Conservation (phyloP, 75 land plant genomes). For the Adiantum capillusveneris region DNA sequence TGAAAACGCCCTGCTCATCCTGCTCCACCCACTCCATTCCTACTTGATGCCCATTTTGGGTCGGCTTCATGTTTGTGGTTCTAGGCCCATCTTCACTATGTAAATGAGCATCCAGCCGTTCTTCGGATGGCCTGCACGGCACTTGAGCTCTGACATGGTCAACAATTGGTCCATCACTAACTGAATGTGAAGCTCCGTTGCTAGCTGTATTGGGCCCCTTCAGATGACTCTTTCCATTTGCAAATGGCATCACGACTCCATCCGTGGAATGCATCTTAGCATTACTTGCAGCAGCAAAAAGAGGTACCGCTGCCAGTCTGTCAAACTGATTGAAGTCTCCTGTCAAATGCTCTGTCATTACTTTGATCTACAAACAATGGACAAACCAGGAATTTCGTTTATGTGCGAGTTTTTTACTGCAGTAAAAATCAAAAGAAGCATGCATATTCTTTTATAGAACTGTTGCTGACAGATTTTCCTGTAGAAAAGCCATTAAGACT, state of each 20-base stretch:
- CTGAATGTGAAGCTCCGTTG: background rate
- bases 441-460: too few relatives aligned
- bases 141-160: background rate
- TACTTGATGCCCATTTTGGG: slow-evolving; percentile 16
- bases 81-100: background rate
- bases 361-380: slow-evolving; percentile 73
- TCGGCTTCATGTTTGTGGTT: background rate
- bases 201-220: background rate
- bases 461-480: too few relatives aligned
- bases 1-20: slow-evolving; percentile 37
- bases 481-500: too few relatives aligned
- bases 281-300: too few relatives aligned
- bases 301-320: slow-evolving; percentile 13
- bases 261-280: too few relatives aligned
- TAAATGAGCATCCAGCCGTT: background rate
- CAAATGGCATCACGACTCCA: background rate
- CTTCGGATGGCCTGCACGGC: background rate
- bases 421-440: too few relatives aligned
- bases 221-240: background rate
- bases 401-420: too few relatives aligned
- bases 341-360: slow-evolving; percentile 89
- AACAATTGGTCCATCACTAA: too few relatives aligned
- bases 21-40: slow-evolving; percentile 39
- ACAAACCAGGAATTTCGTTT: too few relatives aligned
- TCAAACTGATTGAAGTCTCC: slow-evolving; percentile 26